These are phyloP conservation scores for Phialemonium atrogriseum DNA, from an alignment of 2,329 filamentous ascomycete genomes.

Conservation along the genomic window DNA sequence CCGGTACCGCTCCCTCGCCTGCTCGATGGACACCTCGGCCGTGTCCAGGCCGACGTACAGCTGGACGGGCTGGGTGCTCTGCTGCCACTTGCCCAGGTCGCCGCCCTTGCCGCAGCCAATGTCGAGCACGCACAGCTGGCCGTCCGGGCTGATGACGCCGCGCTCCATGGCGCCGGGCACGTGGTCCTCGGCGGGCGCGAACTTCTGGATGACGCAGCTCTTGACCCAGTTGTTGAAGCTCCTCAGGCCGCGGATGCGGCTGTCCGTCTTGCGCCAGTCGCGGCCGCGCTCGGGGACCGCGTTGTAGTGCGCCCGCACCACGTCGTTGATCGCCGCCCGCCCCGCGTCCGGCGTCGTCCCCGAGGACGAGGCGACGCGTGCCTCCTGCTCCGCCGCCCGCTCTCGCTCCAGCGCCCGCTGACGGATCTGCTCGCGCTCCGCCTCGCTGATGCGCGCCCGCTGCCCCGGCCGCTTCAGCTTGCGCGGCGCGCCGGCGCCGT, in stretches of 20 bases:
- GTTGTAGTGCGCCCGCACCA: constrained; percentile 93
- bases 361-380: constrained; percentile 23
- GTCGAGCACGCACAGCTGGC: constrained; percentile 73
- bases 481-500: constrained; percentile 38
- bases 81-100: constrained; percentile 92
- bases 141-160: constrained; percentile 39
- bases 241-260: constrained; percentile 86
- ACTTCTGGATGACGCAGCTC: constrained; percentile 94
- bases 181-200: constrained; percentile 73
- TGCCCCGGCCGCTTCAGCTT: constrained; percentile 62
- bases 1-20: constrained; percentile 77
- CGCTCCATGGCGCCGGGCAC: constrained; percentile 50
- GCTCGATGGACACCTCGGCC: constrained; percentile 83
- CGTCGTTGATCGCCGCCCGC: constrained; percentile 65
- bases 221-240: constrained; percentile 99
- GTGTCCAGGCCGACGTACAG: constrained; percentile 93
- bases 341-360: constrained; percentile 14
- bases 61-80: constrained; percentile 81
- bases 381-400: constrained; percentile 29
- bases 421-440: constrained; percentile 60
- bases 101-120: constrained; percentile 96
- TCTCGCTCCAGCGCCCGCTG: constrained; percentile 49
- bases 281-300: constrained; percentile 86
- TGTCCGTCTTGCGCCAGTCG: constrained; percentile 91
- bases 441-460: constrained; percentile 56